Evolutionary conservation across 2,329 filamentous ascomycete genomes (phyloP), one percentile per base, ranked within the genome.

Genomic region (Trichoderma sp.): DNA sequence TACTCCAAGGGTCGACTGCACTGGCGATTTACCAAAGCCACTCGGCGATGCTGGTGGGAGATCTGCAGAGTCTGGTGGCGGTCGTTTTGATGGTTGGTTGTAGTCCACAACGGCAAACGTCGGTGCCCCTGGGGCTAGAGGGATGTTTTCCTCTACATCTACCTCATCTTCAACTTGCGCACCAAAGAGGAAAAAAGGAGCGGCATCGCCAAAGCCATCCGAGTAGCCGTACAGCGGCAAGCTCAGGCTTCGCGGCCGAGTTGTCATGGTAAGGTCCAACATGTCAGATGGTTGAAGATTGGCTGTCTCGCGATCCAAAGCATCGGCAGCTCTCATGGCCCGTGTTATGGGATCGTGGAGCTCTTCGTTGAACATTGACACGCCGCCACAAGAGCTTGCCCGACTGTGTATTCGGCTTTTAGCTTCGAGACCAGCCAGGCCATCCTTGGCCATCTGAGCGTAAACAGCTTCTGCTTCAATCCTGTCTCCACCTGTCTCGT

Each of bases 281-380:
- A 84, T 81, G 64, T 80, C 79, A 57, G 73, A 78, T 0, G 80
- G 79, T 70, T 89, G 85, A n/a, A 88, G 75, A 25, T 78, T 83
- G 57, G 83, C 85, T 0, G 86, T 88, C 70, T 86, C 79, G 64
- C 80, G 80, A 72, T 89, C 84, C 42, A 89, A 79, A 2, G 82
- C 83, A 66, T 89, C 86, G 8, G 86, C 87, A 17, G 85, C 86
- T 72, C 83, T 80, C 85, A 88, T 89, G 39, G 86, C 86, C 71
- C 78, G 80, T 25, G 80, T 82, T 67, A 82, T 83, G 53, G 85
- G 84, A 71, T 88, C 85, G 48, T 81, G 76, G n/a, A 72, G 67
- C 37, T 71, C 69, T n/a, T 71, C 68, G 17, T 70, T 67, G 25
- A 68, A 70, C 15, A 68, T 68, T 4, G 71, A 52, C 7, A 71